Evolutionary conservation across 768 basidiomycete species (phyloP).

Genomic region (Lanmaoa rubissima): DNA sequence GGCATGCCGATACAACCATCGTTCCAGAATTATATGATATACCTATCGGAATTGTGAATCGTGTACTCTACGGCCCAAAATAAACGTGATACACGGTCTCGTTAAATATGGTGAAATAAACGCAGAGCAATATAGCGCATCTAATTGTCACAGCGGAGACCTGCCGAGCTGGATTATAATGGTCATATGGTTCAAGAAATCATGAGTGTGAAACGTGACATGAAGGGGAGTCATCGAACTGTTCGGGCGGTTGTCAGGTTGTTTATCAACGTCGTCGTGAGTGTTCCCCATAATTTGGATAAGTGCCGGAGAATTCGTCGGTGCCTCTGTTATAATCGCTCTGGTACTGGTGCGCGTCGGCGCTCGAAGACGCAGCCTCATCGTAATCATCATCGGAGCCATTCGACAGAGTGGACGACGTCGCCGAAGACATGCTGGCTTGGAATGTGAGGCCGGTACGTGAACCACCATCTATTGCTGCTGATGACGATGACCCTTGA

Average conservation of each 20-base stretch:
- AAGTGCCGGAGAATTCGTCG: constrained; percentile 15
- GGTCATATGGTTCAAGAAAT: constrained; percentile 16
- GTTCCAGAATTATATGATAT: constrained; percentile 77
- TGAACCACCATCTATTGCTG: constrained; percentile 17
- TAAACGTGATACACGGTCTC: constrained; percentile 14
- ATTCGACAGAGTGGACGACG: constrained; percentile 34
- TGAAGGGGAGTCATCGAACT: not conserved
- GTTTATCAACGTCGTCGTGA: not conserved
- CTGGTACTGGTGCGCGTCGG: constrained; percentile 32
- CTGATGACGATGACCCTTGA: constrained; percentile 10
- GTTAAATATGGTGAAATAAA: constrained; percentile 21
- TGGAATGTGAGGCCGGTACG: constrained; percentile 35
- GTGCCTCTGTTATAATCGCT: constrained; percentile 19
- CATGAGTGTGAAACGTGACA: not conserved
- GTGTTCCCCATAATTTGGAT: constrained; percentile 8
- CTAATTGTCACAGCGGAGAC: not conserved
- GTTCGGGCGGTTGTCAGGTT: not conserved
- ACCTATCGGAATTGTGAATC: constrained; percentile 78
- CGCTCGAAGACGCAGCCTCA: constrained; percentile 32
- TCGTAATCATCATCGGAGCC: constrained; percentile 35
- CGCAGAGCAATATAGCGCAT: constrained; percentile 3
- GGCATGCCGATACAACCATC: constrained; percentile 43
- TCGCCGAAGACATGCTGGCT: constrained; percentile 35
- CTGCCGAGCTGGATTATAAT: constrained; percentile 13
- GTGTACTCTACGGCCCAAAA: constrained; percentile 54